Percentiles rank a stretch among this genome's conserved stretches.
phyloP scores from a whole-genome alignment of 1,284 basidiomycete genomes.

The Fomitopsis pinicola region DNA sequence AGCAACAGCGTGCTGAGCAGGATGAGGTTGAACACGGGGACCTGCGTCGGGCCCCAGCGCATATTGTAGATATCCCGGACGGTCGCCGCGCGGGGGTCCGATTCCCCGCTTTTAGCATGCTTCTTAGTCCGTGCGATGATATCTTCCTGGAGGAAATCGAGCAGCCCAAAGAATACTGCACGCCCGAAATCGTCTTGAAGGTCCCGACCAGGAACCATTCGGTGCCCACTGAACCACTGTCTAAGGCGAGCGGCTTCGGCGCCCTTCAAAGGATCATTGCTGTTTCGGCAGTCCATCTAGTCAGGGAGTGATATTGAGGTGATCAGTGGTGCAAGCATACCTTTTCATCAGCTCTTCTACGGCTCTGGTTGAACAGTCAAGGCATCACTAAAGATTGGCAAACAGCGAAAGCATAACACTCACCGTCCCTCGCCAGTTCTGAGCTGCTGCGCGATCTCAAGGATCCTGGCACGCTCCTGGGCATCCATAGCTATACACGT shows the following conservation, averaged over 20 bases:
- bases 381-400: too few relatives aligned
- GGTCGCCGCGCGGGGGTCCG: neutral
- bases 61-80: conserved; percentile 21
- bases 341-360: neutral
- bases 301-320: neutral
- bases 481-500: neutral
- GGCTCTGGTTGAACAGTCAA: neutral
- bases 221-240: neutral
- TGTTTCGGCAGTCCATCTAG: neutral
- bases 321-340: neutral
- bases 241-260: neutral
- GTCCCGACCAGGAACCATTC: neutral
- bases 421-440: neutral
- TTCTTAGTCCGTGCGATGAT: neutral
- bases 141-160: neutral
- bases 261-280: neutral
- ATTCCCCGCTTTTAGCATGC: neutral
- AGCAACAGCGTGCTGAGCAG: neutral
- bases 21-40: conserved; percentile 1
- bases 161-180: neutral
- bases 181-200: neutral
- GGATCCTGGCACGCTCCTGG: neutral
- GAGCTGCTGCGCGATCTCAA: neutral
- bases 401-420: neutral
- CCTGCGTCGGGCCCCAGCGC: conserved; percentile 20